Evolutionary conservation across 257 asterid genomes (phyloP), one percentile per base, ranked within the genome.

Genomic region (Verbena officinalis): DNA sequence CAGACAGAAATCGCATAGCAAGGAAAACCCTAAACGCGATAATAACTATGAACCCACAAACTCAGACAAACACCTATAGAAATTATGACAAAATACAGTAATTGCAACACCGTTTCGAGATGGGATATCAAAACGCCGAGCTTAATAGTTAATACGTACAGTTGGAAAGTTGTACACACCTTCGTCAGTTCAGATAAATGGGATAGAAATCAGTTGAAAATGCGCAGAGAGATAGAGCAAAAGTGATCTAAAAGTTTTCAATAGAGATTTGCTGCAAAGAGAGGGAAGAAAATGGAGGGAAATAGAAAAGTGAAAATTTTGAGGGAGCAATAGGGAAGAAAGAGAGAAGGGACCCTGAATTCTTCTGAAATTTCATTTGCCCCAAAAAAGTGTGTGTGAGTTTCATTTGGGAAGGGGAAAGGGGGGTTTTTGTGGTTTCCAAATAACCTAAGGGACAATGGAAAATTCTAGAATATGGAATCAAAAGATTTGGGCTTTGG

Each of bases 231-330:
- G 22, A 16, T 40, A 33, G 5, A 13, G 4, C 16, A 9, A 34
- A 31, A 1, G 31, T 5, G 42, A 8, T 20, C 7, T 20, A 23
- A 19, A 34, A 36, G 50, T 23, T 3, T 17, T 14, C 16, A 23
- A 3, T 48, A 14, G 14, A 64, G 43, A 39, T 43, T 71, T 9
- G 54, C 52, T 20, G 53, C 61, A 59, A 61, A 38, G 59, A 5
- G 83, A 77, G 77, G 77, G 77, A 64, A 71, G 71, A 49, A 65
- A 71, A 54, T 75, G 81, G 81, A 72, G 84, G 81, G 78, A 78
- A 72, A 48, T 27, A 36, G 42, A 44, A 43, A 59, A 45, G 69
- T 49, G 77, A 49, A 65, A 46, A 11, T 30, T 43, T 69, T 59
- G 58, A 2, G 64, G 70, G 56, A 54, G 55, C 69, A 50, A 17